Conservation (phyloP, 495 filamentous ascomycete genomes). For the Daldinia childiae region DNA sequence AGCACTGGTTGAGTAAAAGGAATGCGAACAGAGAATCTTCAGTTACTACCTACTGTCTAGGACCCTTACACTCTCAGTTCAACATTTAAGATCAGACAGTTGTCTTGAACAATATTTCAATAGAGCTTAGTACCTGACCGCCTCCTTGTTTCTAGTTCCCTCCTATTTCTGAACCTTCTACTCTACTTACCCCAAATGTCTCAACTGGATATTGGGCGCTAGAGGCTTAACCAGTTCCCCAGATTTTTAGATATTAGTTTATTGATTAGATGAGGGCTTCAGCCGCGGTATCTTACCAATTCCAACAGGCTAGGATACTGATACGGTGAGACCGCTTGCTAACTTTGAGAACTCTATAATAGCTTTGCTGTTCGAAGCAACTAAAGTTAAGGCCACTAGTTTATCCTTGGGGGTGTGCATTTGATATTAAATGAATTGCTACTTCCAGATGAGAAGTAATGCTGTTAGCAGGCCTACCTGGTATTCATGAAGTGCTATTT, state of each 20-base stretch:
- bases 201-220: neutral
- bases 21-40: neutral
- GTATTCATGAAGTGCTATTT: neutral
- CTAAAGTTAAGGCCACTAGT: no score
- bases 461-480: neutral
- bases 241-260: neutral
- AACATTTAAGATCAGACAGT: neutral
- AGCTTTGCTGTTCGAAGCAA: neutral
- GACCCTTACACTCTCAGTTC: neutral
- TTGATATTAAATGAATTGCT: no score
- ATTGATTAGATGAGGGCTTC: neutral
- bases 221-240: neutral
- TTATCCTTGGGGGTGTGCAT: no score
- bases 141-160: no score
- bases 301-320: neutral
- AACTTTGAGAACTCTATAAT: neutral
- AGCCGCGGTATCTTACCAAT: neutral
- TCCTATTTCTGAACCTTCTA: neutral
- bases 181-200: neutral
- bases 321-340: neutral
- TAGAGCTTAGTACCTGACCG: neutral
- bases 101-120: neutral
- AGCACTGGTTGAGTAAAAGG: no score
- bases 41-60: neutral
- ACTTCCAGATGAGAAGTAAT: no score